Conservation (phyloP, 1,284 basidiomycete species). For the Cutaneotrichosporon sp. region DNA sequence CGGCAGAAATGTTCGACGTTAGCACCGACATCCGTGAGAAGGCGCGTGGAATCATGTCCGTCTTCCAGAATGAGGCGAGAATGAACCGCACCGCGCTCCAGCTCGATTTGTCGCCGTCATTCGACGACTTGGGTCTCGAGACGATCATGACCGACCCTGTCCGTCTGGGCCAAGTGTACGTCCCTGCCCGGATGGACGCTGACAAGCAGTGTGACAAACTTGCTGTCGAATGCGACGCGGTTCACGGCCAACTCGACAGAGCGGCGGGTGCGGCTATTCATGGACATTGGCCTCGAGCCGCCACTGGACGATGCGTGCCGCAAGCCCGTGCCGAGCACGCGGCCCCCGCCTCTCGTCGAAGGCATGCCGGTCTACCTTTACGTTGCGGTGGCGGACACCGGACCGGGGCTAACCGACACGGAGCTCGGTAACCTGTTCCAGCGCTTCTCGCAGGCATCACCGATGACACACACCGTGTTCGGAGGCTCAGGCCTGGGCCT, state of each 20-base stretch:
- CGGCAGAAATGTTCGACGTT: conserved; percentile 11
- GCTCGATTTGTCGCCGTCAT: conserved; percentile 24
- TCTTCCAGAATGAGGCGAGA: conserved; percentile 32
- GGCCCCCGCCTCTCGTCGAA: neutral
- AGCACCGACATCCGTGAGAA: conserved; percentile 41
- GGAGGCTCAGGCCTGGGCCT: conserved; percentile 44
- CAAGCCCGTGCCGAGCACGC: neutral
- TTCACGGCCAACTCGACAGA: conserved; percentile 28
- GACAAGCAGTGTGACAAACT: conserved; percentile 27
- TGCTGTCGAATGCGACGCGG: conserved; percentile 35
- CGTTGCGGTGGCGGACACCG: conserved; percentile 35
- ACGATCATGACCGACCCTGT: conserved; percentile 38
- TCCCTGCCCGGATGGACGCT: too few relatives aligned
- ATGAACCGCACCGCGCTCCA: conserved; percentile 28
- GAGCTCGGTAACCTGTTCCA: conserved; percentile 34
- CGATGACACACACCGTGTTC: conserved; percentile 37
- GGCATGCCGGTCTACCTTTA: conserved; percentile 28
- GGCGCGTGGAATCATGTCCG: conserved; percentile 30
- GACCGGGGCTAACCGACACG: conserved; percentile 33
- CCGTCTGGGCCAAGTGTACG: conserved; percentile 36
- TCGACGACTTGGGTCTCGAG: conserved; percentile 14
- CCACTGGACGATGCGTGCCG: conserved; percentile 17
- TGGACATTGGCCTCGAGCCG: conserved; percentile 2
- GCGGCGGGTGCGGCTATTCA: conserved; percentile 31
- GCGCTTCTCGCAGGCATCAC: conserved; percentile 34